Conservation (phyloP, 2,329 filamentous ascomycete genomes). For the Fusarium heterosporum region DNA sequence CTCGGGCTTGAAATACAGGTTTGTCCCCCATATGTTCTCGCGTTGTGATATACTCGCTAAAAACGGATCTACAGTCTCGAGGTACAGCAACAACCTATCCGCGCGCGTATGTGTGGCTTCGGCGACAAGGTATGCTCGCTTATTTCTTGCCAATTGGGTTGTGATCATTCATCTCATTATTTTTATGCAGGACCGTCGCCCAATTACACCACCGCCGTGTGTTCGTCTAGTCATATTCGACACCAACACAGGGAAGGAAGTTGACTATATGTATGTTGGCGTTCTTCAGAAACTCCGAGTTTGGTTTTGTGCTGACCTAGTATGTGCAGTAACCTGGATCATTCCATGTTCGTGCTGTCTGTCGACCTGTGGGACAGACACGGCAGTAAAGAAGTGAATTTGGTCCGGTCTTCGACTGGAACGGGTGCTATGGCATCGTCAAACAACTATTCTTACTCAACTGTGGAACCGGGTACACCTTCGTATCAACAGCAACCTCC, state of each 20-base stretch:
- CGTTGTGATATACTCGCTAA: constrained; percentile 32
- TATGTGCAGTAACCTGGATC: constrained; percentile 52
- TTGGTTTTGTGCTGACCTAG: constrained; percentile 11
- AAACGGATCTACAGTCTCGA: constrained; percentile 64
- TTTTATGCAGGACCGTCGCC: constrained; percentile 79
- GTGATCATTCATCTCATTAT: constrained; percentile 12
- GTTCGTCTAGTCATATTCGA: constrained; percentile 86
- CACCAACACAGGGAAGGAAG: constrained; percentile 78
- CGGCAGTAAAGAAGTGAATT: constrained; percentile 72
- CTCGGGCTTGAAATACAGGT: constrained; percentile 54
- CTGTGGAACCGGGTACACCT: constrained; percentile 52
- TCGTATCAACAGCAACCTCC: constrained; percentile 53
- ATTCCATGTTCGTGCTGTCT: constrained; percentile 66
- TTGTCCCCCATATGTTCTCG: constrained; percentile 21
- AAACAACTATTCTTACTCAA: constrained; percentile 78
- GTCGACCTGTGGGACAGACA: constrained; percentile 77
- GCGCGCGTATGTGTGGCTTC: constrained; percentile 98
- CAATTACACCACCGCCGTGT: constrained; percentile 95
- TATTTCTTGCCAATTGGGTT: background rate
- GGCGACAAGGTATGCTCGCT: constrained; percentile 83
- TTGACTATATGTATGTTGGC: constrained; percentile 79
- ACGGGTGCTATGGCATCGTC: constrained; percentile 84
- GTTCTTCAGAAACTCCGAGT: background rate
- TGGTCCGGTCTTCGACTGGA: constrained; percentile 72
- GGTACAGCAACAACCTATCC: constrained; percentile 89